A percentile compares a stretch with the other conserved stretches of the same genome.
Conservation (phyloP, 2,329 filamentous ascomycete species). For the Phaeomoniella chlamydospora region DNA sequence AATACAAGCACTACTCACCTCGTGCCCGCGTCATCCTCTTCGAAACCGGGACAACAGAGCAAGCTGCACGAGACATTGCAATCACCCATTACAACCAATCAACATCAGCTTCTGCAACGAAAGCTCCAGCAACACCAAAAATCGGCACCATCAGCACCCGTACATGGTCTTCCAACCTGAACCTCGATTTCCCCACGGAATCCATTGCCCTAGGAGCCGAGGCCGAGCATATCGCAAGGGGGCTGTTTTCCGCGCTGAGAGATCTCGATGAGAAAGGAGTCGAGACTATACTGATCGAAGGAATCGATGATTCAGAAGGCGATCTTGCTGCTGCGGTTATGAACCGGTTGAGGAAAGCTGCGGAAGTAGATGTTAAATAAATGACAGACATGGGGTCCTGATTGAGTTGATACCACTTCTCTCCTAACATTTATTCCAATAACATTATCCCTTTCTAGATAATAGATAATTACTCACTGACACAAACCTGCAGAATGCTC, state of each 20-base stretch:
- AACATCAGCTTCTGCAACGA: constrained; percentile 13
- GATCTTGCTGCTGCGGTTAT: constrained; percentile 74
- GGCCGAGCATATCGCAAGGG: constrained; percentile 63
- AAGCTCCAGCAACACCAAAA: constrained; percentile 19
- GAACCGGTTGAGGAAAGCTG: constrained; percentile 70
- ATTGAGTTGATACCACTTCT: no score
- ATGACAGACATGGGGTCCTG: neutral
- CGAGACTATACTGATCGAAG: constrained; percentile 80
- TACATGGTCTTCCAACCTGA: constrained; percentile 14
- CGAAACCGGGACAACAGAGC: constrained; percentile 35
- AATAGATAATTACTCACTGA: no score
- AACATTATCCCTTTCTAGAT: no score
- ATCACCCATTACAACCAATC: constrained; percentile 12
- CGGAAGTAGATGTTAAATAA: constrained; percentile 36
- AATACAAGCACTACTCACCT: constrained; percentile 95
- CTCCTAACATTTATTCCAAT: no score
- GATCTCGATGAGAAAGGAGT: constrained; percentile 69
- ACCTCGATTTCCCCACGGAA: constrained; percentile 31
- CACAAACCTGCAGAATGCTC: no score
- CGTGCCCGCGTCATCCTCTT: constrained; percentile 75
- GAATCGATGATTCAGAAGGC: constrained; percentile 54
- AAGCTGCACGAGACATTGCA: constrained; percentile 9
- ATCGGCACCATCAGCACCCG: constrained; percentile 11
- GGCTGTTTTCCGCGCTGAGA: constrained; percentile 73
- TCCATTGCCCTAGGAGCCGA: constrained; percentile 62